These are phyloP conservation scores for Trypanosoma conorhini DNA, from an alignment of 208 protist genomes.

Conservation along the genomic window DNA sequence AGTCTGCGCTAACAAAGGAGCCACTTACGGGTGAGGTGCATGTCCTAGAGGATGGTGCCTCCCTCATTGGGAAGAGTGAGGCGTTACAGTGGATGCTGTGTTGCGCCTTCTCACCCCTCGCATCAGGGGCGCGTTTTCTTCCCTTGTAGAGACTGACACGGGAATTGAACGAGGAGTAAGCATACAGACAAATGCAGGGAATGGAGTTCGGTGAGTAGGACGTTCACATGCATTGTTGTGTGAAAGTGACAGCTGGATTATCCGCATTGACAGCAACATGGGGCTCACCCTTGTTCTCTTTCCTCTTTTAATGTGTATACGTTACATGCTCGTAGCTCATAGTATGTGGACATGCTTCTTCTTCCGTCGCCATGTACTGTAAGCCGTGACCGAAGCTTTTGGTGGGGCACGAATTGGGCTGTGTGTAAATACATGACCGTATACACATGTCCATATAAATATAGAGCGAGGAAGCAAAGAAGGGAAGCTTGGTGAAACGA, in stretches of 20 bases:
- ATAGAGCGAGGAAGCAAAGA: neutral
- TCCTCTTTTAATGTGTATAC: neutral
- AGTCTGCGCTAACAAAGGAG: conserved; percentile 56
- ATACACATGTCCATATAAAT: conserved; percentile 14
- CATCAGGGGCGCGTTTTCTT: conserved; percentile 50
- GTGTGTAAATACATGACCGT: neutral
- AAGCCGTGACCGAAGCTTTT: neutral
- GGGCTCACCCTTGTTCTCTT: neutral
- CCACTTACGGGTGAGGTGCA: conserved; percentile 51
- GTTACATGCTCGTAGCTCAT: neutral
- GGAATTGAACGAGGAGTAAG: neutral
- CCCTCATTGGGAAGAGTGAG: conserved; percentile 62
- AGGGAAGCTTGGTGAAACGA: neutral
- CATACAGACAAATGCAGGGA: neutral
- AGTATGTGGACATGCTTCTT: neutral
- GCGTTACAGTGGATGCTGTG: conserved; percentile 79
- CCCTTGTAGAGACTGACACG: conserved; percentile 39
- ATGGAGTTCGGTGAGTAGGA: neutral
- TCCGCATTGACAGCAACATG: neutral
- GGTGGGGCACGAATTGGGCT: neutral
- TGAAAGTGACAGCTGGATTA: neutral
- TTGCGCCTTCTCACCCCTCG: conserved; percentile 81
- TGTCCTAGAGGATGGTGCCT: conserved; percentile 61
- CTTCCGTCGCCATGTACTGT: neutral
- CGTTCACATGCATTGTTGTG: neutral